Evolutionary conservation across 441 rosid species (phyloP).

Genomic region (Theobroma grandiflorum): DNA sequence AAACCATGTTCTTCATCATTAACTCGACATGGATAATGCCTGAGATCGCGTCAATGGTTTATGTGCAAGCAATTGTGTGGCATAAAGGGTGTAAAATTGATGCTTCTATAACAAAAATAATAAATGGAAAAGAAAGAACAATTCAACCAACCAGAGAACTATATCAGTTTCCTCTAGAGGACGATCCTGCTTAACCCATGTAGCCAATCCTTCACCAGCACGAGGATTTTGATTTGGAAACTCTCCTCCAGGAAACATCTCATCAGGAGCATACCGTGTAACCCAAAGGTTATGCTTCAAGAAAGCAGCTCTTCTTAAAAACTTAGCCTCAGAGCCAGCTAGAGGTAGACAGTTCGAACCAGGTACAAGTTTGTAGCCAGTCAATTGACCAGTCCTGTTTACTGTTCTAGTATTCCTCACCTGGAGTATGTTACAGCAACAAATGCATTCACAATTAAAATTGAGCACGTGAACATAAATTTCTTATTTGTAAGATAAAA

Average conservation of each 20-base stretch:
- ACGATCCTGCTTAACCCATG: conserved; percentile 62
- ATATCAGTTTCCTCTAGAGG: conserved; percentile 56
- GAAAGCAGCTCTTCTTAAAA: conserved; percentile 63
- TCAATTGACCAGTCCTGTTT: conserved; percentile 59
- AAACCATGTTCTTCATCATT: too few relatives aligned
- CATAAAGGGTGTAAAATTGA: neutral
- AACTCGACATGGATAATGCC: too few relatives aligned
- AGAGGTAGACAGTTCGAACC: conserved; percentile 61
- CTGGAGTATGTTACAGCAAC: conserved; percentile 31
- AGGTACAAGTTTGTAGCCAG: conserved; percentile 62
- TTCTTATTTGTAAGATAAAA: neutral
- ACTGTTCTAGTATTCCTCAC: conserved; percentile 61
- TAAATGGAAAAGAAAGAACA: neutral
- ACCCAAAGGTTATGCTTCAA: conserved; percentile 66
- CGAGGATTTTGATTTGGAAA: conserved; percentile 67
- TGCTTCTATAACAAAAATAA: neutral
- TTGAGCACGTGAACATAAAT: neutral
- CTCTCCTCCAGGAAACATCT: conserved; percentile 63
- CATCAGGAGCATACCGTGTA: conserved; percentile 51
- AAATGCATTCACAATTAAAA: neutral
- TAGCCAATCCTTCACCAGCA: conserved; percentile 53
- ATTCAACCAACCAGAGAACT: conserved; percentile 52
- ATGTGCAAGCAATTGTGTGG: neutral
- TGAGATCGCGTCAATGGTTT: neutral
- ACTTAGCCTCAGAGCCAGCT: conserved; percentile 58